Percentiles rank a stretch among this genome's conserved stretches.
phyloP scores from a whole-genome alignment of 768 basidiomycete species.

The Hygrocybe coccinea region DNA sequence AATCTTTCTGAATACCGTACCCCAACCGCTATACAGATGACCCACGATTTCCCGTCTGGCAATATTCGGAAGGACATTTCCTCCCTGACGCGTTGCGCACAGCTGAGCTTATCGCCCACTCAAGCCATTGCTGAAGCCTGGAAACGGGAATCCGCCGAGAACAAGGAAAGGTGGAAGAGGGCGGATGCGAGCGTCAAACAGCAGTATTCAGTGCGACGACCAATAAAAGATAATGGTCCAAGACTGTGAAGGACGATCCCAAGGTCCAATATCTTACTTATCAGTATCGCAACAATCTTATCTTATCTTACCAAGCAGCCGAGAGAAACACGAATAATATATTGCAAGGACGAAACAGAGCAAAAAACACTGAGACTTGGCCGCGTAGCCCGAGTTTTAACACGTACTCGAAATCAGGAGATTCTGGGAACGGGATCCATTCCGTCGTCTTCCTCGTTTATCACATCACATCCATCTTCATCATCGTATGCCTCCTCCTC shows the following conservation, averaged over 20 bases:
- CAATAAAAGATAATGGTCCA: conserved; percentile 36
- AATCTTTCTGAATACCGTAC: conserved; percentile 27
- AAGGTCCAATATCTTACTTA: not conserved
- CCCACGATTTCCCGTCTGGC: conserved; percentile 39
- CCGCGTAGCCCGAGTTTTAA: no score
- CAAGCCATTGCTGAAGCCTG: conserved; percentile 67
- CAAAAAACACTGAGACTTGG: conserved; percentile 20
- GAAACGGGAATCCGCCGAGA: conserved; percentile 57
- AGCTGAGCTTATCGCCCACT: conserved; percentile 43
- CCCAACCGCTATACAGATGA: conserved; percentile 37
- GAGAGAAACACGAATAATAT: not conserved
- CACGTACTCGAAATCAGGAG: no score
- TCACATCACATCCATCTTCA: conserved; percentile 40
- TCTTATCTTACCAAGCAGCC: conserved; percentile 7
- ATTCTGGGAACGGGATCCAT: not conserved
- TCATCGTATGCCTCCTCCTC: conserved; percentile 50
- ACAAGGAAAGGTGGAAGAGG: conserved; percentile 53
- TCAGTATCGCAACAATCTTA: not conserved
- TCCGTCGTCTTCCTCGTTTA: conserved; percentile 40
- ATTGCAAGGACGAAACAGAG: conserved; percentile 7
- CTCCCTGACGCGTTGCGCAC: conserved; percentile 19
- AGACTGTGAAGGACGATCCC: conserved; percentile 44
- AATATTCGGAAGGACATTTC: conserved; percentile 19
- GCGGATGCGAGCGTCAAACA: conserved; percentile 47
- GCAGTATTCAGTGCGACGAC: conserved; percentile 41